These are phyloP conservation scores for Aspergillus versicolor DNA, from an alignment of 2,329 filamentous ascomycete genomes.

Conservation along the genomic window DNA sequence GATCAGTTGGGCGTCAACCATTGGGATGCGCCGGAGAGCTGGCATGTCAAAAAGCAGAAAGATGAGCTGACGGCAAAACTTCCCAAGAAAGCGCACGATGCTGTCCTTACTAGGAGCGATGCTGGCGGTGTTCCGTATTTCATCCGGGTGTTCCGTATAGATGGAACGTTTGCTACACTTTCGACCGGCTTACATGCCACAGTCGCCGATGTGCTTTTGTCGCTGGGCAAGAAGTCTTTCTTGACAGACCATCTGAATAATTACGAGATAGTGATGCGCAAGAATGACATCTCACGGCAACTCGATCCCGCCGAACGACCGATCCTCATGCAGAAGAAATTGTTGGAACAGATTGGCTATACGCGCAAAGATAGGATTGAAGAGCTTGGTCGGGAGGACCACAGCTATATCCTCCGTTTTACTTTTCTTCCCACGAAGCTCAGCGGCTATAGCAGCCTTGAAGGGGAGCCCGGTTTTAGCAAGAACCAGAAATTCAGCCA, in stretches of 20 bases:
- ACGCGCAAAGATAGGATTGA: conserved; percentile 82
- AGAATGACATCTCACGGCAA: conserved; percentile 84
- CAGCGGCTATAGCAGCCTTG: conserved; percentile 70
- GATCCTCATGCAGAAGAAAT: conserved; percentile 83
- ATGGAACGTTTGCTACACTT: conserved; percentile 91
- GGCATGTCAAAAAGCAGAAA: conserved; percentile 74
- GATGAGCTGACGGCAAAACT: conserved; percentile 37
- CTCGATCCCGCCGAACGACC: conserved; percentile 77
- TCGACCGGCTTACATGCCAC: conserved; percentile 80
- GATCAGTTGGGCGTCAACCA: conserved; percentile 51
- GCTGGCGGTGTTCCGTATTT: conserved; percentile 79
- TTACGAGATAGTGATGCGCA: conserved; percentile 92
- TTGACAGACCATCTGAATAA: conserved; percentile 87
- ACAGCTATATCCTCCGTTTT: conserved; percentile 94
- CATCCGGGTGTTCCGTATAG: conserved; percentile 90
- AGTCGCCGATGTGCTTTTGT: conserved; percentile 81
- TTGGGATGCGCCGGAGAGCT: conserved; percentile 96
- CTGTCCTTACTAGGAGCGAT: conserved; percentile 66
- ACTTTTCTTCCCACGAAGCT: conserved; percentile 89
- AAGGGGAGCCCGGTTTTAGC: conserved; percentile 74
- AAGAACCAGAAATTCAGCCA: conserved; percentile 90
- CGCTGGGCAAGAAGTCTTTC: conserved; percentile 91
- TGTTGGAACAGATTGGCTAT: conserved; percentile 91
- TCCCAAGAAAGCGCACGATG: conserved; percentile 63
- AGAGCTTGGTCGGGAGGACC: conserved; percentile 93